Conservation (phyloP, 371 early-diverging fungal genomes). For the Fennellomyces sp. region DNA sequence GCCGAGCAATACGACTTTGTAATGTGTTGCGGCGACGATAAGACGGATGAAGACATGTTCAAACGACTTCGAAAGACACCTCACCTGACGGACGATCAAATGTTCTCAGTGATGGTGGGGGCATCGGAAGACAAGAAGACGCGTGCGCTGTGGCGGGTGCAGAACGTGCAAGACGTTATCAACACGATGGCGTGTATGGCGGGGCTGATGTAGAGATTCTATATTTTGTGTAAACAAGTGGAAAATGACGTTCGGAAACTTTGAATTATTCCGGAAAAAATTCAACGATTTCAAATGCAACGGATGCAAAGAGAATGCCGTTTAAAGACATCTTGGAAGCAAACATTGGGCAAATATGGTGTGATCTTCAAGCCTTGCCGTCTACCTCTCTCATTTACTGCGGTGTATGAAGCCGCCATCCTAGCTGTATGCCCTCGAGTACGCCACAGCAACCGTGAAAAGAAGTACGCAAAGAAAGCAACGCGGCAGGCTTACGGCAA, state of each 20-base stretch:
- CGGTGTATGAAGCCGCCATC: neutral
- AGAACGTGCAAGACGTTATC: conserved; percentile 55
- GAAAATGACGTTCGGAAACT: too few relatives aligned
- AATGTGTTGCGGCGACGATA: conserved; percentile 92
- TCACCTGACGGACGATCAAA: conserved; percentile 28
- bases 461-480: neutral
- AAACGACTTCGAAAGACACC: conserved; percentile 43
- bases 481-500: neutral
- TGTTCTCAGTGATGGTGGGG: conserved; percentile 76
- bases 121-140: conserved; percentile 75
- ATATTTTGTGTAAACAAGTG: too few relatives aligned
- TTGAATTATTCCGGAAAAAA: too few relatives aligned
- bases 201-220: too few relatives aligned
- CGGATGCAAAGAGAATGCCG: too few relatives aligned
- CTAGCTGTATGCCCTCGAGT: neutral
- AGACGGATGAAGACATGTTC: conserved; percentile 96
- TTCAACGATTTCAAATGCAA: too few relatives aligned
- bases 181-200: conserved; percentile 30
- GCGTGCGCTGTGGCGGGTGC: conserved; percentile 77
- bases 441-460: neutral
- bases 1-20: conserved; percentile 78
- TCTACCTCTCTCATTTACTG: neutral
- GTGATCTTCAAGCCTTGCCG: too few relatives aligned
- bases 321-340: too few relatives aligned
- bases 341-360: neutral